Evolutionary conservation across 257 asterid species (phyloP), one percentile per base, ranked within the genome.

Genomic region (Ligustrum vulgare): DNA sequence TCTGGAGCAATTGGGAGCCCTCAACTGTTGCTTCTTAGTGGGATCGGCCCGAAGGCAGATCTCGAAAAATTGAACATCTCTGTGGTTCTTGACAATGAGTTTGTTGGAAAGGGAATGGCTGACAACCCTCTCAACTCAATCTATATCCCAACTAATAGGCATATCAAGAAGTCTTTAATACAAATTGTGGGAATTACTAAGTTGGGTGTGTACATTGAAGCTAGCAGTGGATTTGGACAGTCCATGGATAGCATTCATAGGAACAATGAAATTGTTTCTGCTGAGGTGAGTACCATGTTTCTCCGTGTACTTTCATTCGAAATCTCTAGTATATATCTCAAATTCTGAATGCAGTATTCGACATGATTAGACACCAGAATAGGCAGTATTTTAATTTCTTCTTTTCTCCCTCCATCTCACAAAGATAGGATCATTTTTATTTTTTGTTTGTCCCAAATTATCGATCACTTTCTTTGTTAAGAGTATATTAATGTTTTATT

Each of bases 1-100:
- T 85, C 90, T 9, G 98, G 99, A n/a, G 98, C 99, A 35, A 89
- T 95, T 8, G 99, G 98, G 54, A 95, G 94, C 87, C 97, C 99
- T 64, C 99, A 95, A n/a, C 73, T 95, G 81, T 76, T 93, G 82
- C 84, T 95, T 66, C 87, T 93, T 5, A 95, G 99, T 72, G 98
- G 99, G 76, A 86, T 95, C 8, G 98, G 99, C 67, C 98, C 97
- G 3, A 89, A 89, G 77, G 75, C 72, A 0, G 93, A 93, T 13
- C 94, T 95, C 31, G 70, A 89, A 15, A 90, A 82, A 73, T 76
- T 91, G 60, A 85, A 87, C 74, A 87, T 95, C 49, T 72, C 98
- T 1, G 89, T 87, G 56, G 96, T 95, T 74, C 79, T 84, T 22
- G 96, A 90, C 35, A 95, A 95, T 70, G 45, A 79, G 70, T 80